Conservation (phyloP, 176 grass and related monocot species). For the Oryza officinalis region DNA sequence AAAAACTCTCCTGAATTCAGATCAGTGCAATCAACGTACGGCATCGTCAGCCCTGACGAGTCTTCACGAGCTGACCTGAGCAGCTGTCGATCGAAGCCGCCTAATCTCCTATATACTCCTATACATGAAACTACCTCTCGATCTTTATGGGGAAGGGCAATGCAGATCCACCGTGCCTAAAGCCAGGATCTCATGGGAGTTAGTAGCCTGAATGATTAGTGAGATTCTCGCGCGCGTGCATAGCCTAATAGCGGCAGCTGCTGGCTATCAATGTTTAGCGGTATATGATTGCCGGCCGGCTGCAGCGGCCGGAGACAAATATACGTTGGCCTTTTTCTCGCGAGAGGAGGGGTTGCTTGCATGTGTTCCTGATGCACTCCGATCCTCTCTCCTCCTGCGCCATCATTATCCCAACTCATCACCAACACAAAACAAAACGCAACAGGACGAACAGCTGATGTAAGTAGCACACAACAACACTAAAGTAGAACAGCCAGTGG, state of each 20-base stretch:
- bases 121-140: background rate
- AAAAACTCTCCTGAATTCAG: background rate
- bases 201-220: constrained; percentile 2
- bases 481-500: background rate
- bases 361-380: constrained; percentile 29
- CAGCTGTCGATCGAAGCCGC: background rate
- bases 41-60: background rate
- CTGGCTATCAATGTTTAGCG: background rate
- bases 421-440: constrained; percentile 34
- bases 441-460: background rate
- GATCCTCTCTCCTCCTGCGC: background rate
- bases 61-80: background rate
- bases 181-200: constrained; percentile 42
- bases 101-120: no score
- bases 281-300: constrained; percentile 49
- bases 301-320: background rate
- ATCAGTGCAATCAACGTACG: background rate
- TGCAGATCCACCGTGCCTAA: constrained; percentile 35
- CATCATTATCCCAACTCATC: constrained; percentile 41
- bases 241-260: background rate
- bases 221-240: background rate
- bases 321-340: constrained; percentile 10
- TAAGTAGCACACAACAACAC: background rate
- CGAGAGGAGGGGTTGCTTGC: constrained; percentile 47
- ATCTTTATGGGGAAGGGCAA: constrained; percentile 47